A percentile compares a stretch with the other conserved stretches of the same genome.
Evolutionary conservation across 352 stramenopile genomes (phyloP).

Genomic region (Globisporangium canariense): DNA sequence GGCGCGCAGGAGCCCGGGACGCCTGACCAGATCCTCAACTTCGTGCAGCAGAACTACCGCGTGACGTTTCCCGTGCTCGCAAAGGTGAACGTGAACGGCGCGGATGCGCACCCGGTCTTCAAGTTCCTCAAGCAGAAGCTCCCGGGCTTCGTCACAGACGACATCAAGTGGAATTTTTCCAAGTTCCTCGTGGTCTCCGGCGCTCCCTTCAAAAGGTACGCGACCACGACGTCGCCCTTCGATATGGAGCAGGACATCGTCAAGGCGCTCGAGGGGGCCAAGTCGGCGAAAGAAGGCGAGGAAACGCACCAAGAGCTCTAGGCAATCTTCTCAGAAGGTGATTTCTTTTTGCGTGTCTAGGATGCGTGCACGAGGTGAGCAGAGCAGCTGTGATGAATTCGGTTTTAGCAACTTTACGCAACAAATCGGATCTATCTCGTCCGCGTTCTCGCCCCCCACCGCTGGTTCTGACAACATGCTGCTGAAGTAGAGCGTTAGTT

Average conservation of each 20-base stretch:
- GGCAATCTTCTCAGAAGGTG: not conserved
- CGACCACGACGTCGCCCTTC: constrained; percentile 56
- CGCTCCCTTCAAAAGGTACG: constrained; percentile 66
- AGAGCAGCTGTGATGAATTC: too few relatives aligned
- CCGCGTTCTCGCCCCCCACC: too few relatives aligned
- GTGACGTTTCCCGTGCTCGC: constrained; percentile 84
- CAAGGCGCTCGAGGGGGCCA: constrained; percentile 26
- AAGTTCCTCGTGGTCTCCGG: constrained; percentile 85
- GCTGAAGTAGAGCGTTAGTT: too few relatives aligned
- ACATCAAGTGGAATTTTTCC: constrained; percentile 90
- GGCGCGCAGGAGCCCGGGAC: constrained; percentile 85
- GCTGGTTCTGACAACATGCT: too few relatives aligned
- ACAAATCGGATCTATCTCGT: too few relatives aligned
- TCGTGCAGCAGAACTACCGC: constrained; percentile 67
- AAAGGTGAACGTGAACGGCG: constrained; percentile 95
- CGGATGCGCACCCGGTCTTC: constrained; percentile 85
- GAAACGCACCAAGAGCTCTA: constrained; percentile 10
- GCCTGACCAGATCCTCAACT: constrained; percentile 69
- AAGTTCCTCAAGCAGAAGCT: constrained; percentile 84
- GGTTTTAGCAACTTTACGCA: too few relatives aligned
- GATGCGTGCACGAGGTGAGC: too few relatives aligned
- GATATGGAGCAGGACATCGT: constrained; percentile 67
- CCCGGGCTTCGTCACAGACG: constrained; percentile 57
- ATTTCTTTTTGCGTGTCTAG: too few relatives aligned
- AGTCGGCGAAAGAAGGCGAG: not conserved